Base-by-base conservation (phyloP, 768 basidiomycete species). In the Tulasnella sp. region DNA sequence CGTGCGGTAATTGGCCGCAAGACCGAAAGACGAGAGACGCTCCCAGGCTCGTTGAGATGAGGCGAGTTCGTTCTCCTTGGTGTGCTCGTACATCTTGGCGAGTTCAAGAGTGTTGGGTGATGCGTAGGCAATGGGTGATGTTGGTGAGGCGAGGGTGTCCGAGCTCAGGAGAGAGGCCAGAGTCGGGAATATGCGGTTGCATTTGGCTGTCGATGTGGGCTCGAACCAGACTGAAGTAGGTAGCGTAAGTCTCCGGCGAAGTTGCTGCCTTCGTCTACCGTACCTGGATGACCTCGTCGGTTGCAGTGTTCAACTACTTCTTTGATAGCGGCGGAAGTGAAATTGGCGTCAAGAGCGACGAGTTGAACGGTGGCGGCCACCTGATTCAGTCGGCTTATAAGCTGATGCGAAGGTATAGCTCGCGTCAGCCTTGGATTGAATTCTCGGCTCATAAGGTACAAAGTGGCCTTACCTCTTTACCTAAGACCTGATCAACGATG, bases 81-180 rank as follows among this genome's bases (percentile, higher is more conserved):
- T 12, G 29, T 59, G 9, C 72, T 1, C 47, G 37, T 65, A 78
- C 71, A 82, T 86, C 82, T 40, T 80, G 75, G 76, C 67, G 11
- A 98, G 84, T 79, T 99, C 97, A 29, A 90, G 80, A 34, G 89
- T 78, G 80, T 99, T 99, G 0, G 97, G 97, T 0, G 95, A 90
- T 62, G 88, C 84, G 76, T 88, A 92, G 2, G 88, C 81, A 62
- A 97, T 81, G 2, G 88, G 86, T 4, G 88, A 77, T 62, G 75
- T 76, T 26, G 73, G 73, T n/a, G 19, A 26, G 39, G 64, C 67
- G 17, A 37, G 64, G 29, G 40, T 64, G 2, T 36, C 44, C 22
- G 44, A 74, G 74, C 11, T 29, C 52, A 59, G 66, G 35, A 67
- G 73, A 52, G 14, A 68, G 47, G 44, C 62, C 35, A 83, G 71